These are phyloP conservation scores for Candida nanaspora DNA, from an alignment of 805 yeast species.

Conservation along the genomic window DNA sequence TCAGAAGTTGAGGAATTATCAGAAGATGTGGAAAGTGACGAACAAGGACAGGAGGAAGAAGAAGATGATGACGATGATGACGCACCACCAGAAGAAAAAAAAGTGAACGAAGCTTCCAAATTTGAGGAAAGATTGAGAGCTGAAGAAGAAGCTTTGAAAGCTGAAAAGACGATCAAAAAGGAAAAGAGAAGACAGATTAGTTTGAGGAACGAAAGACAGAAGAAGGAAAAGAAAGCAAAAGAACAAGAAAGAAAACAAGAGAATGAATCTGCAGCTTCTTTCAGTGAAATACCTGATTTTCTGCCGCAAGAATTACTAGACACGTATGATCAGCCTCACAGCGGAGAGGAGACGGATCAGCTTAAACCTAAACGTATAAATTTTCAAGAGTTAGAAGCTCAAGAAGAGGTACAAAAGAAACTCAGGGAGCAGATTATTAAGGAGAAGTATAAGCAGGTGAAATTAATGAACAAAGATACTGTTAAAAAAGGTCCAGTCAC, in stretches of 20 bases:
- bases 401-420: slow-evolving; percentile 15
- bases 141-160: neutral
- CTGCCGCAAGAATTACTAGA: slow-evolving; percentile 34
- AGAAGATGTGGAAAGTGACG: slow-evolving; percentile 5
- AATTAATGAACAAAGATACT: slow-evolving; percentile 20
- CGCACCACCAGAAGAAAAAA: slow-evolving; percentile 48
- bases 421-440: slow-evolving; percentile 7
- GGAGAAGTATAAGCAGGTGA: slow-evolving; percentile 26
- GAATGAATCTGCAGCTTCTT: too few relatives aligned
- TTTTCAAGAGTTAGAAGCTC: slow-evolving; percentile 18
- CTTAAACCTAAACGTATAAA: slow-evolving; percentile 7
- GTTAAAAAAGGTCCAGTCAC: slow-evolving; percentile 34
- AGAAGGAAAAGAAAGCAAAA: neutral
- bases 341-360: slow-evolving; percentile 7
- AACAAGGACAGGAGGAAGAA: slow-evolving; percentile 4
- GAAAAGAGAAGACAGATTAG: slow-evolving; percentile 3
- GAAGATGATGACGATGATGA: slow-evolving; percentile 24
- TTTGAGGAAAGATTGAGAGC: neutral
- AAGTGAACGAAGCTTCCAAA: slow-evolving; percentile 3
- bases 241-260: slow-evolving; percentile 6
- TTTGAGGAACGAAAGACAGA: neutral
- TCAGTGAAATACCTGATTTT: slow-evolving; percentile 29
- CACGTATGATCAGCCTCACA: slow-evolving; percentile 12
- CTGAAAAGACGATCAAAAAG: slow-evolving; percentile 1
- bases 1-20: slow-evolving; percentile 3